Conservation (phyloP, 2,329 filamentous ascomycete species). For the Colletotrichum musae region DNA sequence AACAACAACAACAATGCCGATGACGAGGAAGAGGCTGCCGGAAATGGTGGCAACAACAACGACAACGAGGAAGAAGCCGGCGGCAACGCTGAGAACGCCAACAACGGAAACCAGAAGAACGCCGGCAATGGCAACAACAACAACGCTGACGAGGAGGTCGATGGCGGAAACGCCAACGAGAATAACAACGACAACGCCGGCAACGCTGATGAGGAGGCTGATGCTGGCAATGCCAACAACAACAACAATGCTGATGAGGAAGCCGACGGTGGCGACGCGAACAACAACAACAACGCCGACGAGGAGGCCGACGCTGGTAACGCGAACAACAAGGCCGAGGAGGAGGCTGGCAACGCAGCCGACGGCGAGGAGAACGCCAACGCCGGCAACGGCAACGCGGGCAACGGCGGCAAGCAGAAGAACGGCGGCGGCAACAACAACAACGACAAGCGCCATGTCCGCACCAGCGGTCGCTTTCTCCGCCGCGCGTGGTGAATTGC, state of each 20-base stretch:
- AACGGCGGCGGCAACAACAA: conserved; percentile 4
- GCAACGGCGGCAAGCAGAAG: background rate
- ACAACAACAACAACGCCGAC: too few species aligned
- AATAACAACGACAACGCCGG: background rate
- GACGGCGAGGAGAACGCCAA: conserved; percentile 39
- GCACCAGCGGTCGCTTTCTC: conserved; percentile 4
- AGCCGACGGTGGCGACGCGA: too few species aligned
- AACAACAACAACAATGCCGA: background rate
- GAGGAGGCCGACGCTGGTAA: background rate
- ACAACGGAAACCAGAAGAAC: conserved; percentile 27
- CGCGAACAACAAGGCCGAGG: conserved; percentile 3
- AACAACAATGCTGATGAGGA: background rate
- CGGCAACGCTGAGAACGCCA: background rate
- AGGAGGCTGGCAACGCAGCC: conserved; percentile 10
- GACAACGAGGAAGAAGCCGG: conserved; percentile 5
- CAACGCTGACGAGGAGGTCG: background rate
- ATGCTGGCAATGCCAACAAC: background rate
- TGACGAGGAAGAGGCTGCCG: background rate
- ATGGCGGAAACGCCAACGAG: background rate
- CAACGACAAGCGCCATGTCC: conserved; percentile 11
- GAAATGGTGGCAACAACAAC: background rate
- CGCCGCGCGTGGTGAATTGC: background rate
- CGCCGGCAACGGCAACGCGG: conserved; percentile 28
- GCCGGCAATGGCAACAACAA: background rate
- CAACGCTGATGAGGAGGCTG: background rate